A percentile compares a stretch with the other conserved stretches of the same genome.
phyloP scores from a whole-genome alignment of 2,329 filamentous ascomycete genomes.

The Coniella lustricola region DNA sequence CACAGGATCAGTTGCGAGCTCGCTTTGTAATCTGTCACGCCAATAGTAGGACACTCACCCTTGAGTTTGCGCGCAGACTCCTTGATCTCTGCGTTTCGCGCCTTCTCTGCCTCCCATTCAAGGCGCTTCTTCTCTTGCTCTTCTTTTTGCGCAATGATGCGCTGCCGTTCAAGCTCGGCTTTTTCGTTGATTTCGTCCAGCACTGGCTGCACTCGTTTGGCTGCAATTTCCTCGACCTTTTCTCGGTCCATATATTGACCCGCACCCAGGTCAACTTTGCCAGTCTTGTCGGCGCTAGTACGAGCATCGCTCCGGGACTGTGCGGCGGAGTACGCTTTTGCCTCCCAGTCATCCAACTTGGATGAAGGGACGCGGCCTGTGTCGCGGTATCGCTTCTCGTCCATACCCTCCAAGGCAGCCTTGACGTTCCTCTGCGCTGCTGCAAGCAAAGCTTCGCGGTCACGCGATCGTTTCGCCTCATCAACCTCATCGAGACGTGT shows the following conservation, averaged over 20 bases:
- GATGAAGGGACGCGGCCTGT: conserved; percentile 67
- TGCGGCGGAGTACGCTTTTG: conserved; percentile 64
- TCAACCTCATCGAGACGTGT: conserved; percentile 62
- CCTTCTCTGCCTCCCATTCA: conserved; percentile 49
- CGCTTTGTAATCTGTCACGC: too few relatives aligned
- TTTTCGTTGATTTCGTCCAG: conserved; percentile 78
- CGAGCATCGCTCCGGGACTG: conserved; percentile 56
- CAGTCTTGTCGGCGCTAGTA: conserved; percentile 42
- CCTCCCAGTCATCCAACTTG: conserved; percentile 70
- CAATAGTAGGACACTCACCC: conserved; percentile 29
- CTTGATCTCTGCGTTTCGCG: conserved; percentile 28
- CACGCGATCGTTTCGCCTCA: conserved; percentile 63
- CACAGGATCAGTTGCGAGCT: not conserved
- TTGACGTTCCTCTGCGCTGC: conserved; percentile 83
- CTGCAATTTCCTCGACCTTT: conserved; percentile 74
- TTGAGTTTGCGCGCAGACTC: conserved; percentile 29
- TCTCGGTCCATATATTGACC: conserved; percentile 72
- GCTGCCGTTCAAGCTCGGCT: conserved; percentile 64
- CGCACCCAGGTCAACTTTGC: conserved; percentile 64
- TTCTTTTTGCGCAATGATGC: conserved; percentile 53
- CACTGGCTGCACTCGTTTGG: conserved; percentile 70
- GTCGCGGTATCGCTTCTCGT: conserved; percentile 69
- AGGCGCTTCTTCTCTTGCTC: conserved; percentile 61
- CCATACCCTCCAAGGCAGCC: conserved; percentile 69
- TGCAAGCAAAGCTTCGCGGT: conserved; percentile 68